phyloP scores from a whole-genome alignment of 2,329 filamentous ascomycete genomes.

The Allantophomopsis lycopodina region DNA sequence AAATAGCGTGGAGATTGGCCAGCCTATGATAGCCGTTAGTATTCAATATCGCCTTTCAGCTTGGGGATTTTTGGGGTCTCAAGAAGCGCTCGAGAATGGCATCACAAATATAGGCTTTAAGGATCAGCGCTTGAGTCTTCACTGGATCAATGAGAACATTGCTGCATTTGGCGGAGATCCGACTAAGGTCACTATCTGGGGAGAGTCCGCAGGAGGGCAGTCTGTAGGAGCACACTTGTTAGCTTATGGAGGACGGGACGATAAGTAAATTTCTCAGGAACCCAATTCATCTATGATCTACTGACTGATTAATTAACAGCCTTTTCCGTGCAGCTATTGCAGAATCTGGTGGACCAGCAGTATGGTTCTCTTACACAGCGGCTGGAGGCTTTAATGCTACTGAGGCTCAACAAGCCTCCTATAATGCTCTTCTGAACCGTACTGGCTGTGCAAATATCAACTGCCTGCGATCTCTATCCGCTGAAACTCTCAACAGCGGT shows the following conservation, averaged over 20 bases:
- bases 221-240: slow-evolving; percentile 37
- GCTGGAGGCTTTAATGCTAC: slow-evolving; percentile 8
- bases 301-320: no score
- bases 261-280: slow-evolving; percentile 31
- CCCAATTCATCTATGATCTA: background rate
- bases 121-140: slow-evolving; percentile 42
- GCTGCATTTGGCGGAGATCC: slow-evolving; percentile 27
- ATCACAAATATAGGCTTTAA: slow-evolving; percentile 46
- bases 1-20: slow-evolving; percentile 21
- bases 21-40: slow-evolving; percentile 29
- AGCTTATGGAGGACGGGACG: slow-evolving; percentile 39
- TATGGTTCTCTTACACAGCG: background rate
- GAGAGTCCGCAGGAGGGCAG: slow-evolving; percentile 26
- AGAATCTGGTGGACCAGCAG: slow-evolving; percentile 27
- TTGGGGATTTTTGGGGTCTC: slow-evolving; percentile 51
- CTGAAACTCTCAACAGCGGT: slow-evolving; percentile 17
- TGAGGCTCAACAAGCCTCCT: slow-evolving; percentile 13
- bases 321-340: slow-evolving; percentile 38
- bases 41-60: slow-evolving; percentile 49
- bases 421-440: slow-evolving; percentile 21
- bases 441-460: slow-evolving; percentile 11
- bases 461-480: slow-evolving; percentile 17
- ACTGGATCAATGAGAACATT: slow-evolving; percentile 45
- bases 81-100: slow-evolving; percentile 33
- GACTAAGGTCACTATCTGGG: slow-evolving; percentile 27